Conservation (phyloP, 2,329 filamentous ascomycete species). For the Aspergillus melleus region DNA sequence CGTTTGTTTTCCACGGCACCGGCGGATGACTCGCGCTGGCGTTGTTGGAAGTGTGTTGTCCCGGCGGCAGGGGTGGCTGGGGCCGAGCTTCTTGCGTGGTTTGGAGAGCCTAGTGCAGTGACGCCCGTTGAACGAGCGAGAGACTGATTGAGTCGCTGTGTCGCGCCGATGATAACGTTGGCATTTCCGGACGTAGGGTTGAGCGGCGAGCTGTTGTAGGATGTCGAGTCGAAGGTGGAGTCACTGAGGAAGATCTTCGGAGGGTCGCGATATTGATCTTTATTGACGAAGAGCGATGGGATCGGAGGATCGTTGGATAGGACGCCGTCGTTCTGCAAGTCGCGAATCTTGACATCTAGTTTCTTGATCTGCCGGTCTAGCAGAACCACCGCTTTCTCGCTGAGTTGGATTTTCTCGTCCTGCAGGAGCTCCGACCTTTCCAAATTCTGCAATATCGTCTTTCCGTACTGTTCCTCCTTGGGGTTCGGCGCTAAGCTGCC, state of each 20-base stretch:
- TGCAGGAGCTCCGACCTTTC: constrained; percentile 60
- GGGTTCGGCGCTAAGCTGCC: constrained; percentile 62
- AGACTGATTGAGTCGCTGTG: constrained; percentile 49
- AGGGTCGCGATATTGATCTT: constrained; percentile 43
- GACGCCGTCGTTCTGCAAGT: constrained; percentile 59
- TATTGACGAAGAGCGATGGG: constrained; percentile 58
- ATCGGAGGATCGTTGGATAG: constrained; percentile 60
- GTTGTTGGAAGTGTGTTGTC: constrained; percentile 44
- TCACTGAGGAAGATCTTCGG: constrained; percentile 54
- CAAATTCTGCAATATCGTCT: constrained; percentile 57
- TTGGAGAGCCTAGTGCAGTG: constrained; percentile 42
- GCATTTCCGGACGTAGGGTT: constrained; percentile 58
- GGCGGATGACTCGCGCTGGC: constrained; percentile 56
- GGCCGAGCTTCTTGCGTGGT: constrained; percentile 42
- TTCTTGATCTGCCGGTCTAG: constrained; percentile 65
- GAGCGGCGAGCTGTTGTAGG: constrained; percentile 47
- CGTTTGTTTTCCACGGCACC: constrained; percentile 59
- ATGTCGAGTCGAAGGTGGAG: constrained; percentile 43
- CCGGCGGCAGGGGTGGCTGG: constrained; percentile 45
- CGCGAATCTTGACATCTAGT: constrained; percentile 61
- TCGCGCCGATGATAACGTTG: constrained; percentile 53
- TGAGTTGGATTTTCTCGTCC: constrained; percentile 61
- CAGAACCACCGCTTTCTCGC: constrained; percentile 60
- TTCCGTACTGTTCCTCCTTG: constrained; percentile 63
- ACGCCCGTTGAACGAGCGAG: constrained; percentile 31